These are phyloP conservation scores for Geotrichum aggregatum DNA, from an alignment of 1,139 yeast species.

Conservation along the genomic window DNA sequence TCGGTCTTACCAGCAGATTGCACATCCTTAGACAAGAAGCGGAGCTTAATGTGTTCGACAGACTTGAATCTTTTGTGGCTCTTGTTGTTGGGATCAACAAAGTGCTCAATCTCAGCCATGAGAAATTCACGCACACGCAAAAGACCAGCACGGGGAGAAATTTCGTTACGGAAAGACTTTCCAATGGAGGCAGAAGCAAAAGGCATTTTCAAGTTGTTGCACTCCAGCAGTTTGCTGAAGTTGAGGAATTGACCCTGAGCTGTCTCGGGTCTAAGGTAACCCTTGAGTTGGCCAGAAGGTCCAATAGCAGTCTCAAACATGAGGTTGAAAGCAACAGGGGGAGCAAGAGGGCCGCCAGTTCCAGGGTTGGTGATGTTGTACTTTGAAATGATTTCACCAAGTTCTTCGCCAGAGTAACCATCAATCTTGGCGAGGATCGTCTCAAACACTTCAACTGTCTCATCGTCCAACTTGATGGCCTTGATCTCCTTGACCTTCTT, in stretches of 20 bases:
- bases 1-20: slow-evolving; percentile 83
- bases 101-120: slow-evolving; percentile 99
- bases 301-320: slow-evolving; percentile 99
- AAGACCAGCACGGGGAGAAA: slow-evolving; percentile 96
- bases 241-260: slow-evolving; percentile 99
- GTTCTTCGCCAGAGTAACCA: slow-evolving; percentile 87
- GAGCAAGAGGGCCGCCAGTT: slow-evolving; percentile 79
- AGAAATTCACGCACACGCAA: slow-evolving; percentile 96
- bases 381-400: slow-evolving; percentile 81
- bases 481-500: slow-evolving; percentile 95
- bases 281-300: slow-evolving; percentile 94
- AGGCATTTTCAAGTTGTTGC: slow-evolving; percentile 95
- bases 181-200: slow-evolving; percentile 99
- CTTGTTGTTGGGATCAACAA: slow-evolving; percentile 88
- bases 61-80: slow-evolving; percentile 74
- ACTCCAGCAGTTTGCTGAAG: slow-evolving; percentile 87
- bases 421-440: slow-evolving; percentile 81
- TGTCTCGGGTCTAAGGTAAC: slow-evolving; percentile 96
- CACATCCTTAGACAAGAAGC: slow-evolving; percentile 76
- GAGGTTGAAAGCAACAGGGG: slow-evolving; percentile 91
- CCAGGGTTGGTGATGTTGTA: slow-evolving; percentile 86
- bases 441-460: slow-evolving; percentile 74
- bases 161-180: slow-evolving; percentile 97
- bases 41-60: slow-evolving; percentile 66
- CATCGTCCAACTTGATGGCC: slow-evolving; percentile 80